Conservation (phyloP, 805 yeast genomes). For the Yarrowia yakushimensis region DNA sequence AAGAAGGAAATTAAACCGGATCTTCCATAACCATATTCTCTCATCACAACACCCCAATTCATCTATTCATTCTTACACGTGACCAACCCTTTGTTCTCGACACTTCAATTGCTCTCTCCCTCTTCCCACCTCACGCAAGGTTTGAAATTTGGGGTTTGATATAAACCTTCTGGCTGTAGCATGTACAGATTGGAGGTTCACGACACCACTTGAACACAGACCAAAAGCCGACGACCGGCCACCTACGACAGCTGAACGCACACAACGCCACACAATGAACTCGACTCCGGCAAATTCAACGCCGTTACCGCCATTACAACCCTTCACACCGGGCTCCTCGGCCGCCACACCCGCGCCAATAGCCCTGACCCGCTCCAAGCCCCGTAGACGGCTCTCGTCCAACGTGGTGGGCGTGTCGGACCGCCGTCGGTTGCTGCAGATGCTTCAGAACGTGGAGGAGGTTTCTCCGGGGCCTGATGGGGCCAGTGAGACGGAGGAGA, state of each 20-base stretch:
- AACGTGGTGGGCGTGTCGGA: constrained; percentile 3
- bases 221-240: neutral
- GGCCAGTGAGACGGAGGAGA: neutral
- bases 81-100: neutral
- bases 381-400: constrained; percentile 10
- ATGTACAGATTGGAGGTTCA: neutral
- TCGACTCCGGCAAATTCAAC: constrained; percentile 17
- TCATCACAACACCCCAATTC: too few relatives aligned
- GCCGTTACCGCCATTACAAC: constrained; percentile 24
- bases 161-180: too few relatives aligned
- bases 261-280: neutral
- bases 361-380: neutral
- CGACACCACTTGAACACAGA: too few relatives aligned
- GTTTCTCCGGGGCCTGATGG: neutral
- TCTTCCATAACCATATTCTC: too few relatives aligned
- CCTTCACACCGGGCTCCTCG: constrained; percentile 19
- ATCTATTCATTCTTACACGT: too few relatives aligned
- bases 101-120: too few relatives aligned
- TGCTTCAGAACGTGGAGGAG: constrained; percentile 16
- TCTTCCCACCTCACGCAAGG: too few relatives aligned
- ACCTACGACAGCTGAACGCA: neutral
- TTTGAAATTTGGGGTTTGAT: neutral
- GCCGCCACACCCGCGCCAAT: constrained; percentile 9
- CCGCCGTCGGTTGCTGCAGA: constrained; percentile 9
- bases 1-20: too few relatives aligned